A percentile compares a stretch with the other conserved stretches of the same genome.
These are phyloP conservation scores for Elsinoe perseae DNA, from an alignment of 2,329 filamentous ascomycete species.

Conservation along the genomic window DNA sequence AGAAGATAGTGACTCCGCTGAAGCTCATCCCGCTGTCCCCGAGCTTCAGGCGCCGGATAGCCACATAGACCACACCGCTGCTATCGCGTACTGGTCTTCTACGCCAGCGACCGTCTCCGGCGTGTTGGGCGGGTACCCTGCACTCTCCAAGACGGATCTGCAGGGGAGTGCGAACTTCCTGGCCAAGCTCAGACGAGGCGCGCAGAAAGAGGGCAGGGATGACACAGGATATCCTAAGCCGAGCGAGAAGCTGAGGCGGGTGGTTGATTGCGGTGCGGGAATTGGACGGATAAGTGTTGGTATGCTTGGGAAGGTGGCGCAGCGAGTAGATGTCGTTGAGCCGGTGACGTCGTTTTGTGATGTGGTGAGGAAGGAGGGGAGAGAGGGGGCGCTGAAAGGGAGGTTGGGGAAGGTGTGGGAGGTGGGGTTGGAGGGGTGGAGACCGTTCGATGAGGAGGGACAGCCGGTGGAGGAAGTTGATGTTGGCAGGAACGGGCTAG, in stretches of 20 bases:
- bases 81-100: slow-evolving; percentile 46
- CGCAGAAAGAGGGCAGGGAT: background rate
- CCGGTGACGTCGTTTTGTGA: slow-evolving; percentile 75
- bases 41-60: slow-evolving; percentile 31
- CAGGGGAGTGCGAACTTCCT: slow-evolving; percentile 63
- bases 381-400: slow-evolving; percentile 27
- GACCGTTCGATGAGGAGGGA: slow-evolving; percentile 20
- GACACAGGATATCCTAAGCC: slow-evolving; percentile 24
- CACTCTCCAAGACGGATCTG: slow-evolving; percentile 63
- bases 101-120: slow-evolving; percentile 54
- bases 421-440: slow-evolving; percentile 67
- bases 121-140: slow-evolving; percentile 70
- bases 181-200: slow-evolving; percentile 50
- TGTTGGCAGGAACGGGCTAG: background rate
- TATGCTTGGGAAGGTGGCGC: slow-evolving; percentile 62
- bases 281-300: slow-evolving; percentile 78
- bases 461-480: slow-evolving; percentile 16
- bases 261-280: slow-evolving; percentile 56
- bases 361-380: slow-evolving; percentile 40
- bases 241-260: slow-evolving; percentile 32
- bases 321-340: slow-evolving; percentile 73
- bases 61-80: slow-evolving; percentile 37
- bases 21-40: background rate
- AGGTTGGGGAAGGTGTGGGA: slow-evolving; percentile 58
- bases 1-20: background rate